These are phyloP conservation scores for Pleurotus tuoliensis DNA, from an alignment of 768 basidiomycete genomes.

Conservation along the genomic window DNA sequence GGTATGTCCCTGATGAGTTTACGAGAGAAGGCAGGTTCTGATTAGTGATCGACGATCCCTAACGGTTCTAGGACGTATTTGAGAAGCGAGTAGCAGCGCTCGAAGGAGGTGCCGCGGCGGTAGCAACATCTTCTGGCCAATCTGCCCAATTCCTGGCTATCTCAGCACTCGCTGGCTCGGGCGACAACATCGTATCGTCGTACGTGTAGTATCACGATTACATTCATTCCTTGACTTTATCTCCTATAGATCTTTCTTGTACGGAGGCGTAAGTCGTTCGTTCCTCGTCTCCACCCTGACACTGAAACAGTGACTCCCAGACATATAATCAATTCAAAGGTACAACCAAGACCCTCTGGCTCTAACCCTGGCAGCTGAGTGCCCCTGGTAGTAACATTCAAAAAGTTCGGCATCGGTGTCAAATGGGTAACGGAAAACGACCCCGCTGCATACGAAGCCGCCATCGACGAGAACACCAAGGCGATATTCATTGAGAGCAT, in stretches of 20 bases:
- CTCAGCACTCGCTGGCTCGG: slow-evolving; percentile 50
- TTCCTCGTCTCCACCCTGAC: neutral
- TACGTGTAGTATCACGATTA: slow-evolving; percentile 24
- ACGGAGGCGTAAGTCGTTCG: slow-evolving; percentile 57
- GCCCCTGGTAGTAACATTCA: slow-evolving; percentile 48
- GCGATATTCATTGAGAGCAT: slow-evolving; percentile 75
- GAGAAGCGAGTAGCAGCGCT: slow-evolving; percentile 76
- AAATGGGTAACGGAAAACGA: slow-evolving; percentile 58
- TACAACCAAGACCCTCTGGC: slow-evolving; percentile 7
- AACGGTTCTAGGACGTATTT: slow-evolving; percentile 57
- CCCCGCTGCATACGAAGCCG: slow-evolving; percentile 56
- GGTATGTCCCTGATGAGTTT: slow-evolving; percentile 28
- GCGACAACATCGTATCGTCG: slow-evolving; percentile 80
- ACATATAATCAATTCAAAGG: slow-evolving; percentile 75
- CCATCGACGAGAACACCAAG: slow-evolving; percentile 76
- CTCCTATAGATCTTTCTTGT: slow-evolving; percentile 48
- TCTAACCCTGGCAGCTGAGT: slow-evolving; percentile 52
- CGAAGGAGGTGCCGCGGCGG: slow-evolving; percentile 76
- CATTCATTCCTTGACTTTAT: neutral
- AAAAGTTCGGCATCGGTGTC: slow-evolving; percentile 60
- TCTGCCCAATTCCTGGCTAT: slow-evolving; percentile 76
- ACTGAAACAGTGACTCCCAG: slow-evolving; percentile 22
- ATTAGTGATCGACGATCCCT: neutral
- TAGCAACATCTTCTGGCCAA: slow-evolving; percentile 73
- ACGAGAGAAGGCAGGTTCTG: no score